phyloP scores from a whole-genome alignment of 208 protist genomes.

The Herpetomonas samuelpessoai region DNA sequence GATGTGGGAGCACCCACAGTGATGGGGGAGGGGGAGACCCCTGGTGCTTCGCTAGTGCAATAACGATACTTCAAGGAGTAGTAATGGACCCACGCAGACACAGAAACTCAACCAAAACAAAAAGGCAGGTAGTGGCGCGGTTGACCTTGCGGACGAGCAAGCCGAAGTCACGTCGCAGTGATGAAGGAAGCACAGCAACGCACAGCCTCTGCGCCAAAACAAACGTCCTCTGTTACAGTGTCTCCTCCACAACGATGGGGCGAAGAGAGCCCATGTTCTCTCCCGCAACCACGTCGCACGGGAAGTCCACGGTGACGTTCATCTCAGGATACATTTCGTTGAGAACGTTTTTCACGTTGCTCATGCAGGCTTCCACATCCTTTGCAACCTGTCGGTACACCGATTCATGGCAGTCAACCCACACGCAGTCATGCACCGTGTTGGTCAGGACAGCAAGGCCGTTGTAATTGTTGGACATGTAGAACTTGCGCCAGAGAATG shows the following conservation, averaged over 20 bases:
- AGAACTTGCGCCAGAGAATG: constrained; percentile 88
- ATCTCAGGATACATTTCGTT: constrained; percentile 87
- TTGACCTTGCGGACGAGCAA: too few relatives aligned
- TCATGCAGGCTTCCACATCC: constrained; percentile 87
- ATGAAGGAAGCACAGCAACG: too few relatives aligned
- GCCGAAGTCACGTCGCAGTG: too few relatives aligned
- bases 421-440: constrained; percentile 94
- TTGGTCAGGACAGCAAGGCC: constrained; percentile 90
- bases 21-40: too few relatives aligned
- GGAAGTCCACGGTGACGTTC: constrained; percentile 81
- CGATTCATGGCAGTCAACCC: constrained; percentile 88
- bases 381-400: constrained; percentile 74
- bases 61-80: too few relatives aligned
- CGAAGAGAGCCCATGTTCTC: constrained; percentile 84
- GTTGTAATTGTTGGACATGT: constrained; percentile 84
- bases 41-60: too few relatives aligned
- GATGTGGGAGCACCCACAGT: too few relatives aligned
- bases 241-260: constrained; percentile 71
- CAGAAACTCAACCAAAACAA: too few relatives aligned
- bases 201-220: too few relatives aligned
- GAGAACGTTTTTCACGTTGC: constrained; percentile 71
- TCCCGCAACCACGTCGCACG: constrained; percentile 86
- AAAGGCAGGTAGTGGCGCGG: too few relatives aligned
- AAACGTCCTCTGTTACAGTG: too few relatives aligned
- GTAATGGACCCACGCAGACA: too few relatives aligned